Evolutionary conservation across 345 rosid species (phyloP).

Genomic region (Eucalyptus erythrocorys): DNA sequence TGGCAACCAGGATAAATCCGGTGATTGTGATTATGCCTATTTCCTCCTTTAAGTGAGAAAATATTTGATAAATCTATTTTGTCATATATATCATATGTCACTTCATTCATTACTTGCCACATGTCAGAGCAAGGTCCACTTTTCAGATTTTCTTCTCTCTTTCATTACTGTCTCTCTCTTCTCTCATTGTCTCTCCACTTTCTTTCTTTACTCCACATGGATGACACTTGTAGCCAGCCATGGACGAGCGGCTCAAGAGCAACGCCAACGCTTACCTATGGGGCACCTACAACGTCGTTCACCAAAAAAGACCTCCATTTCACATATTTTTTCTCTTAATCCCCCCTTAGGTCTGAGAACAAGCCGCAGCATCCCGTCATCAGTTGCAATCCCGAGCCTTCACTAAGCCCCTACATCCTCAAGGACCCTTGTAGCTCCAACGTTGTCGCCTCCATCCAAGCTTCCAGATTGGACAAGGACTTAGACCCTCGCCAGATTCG

Average conservation of each 20-base stretch:
- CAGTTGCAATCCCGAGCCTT: neutral
- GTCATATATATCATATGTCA: neutral
- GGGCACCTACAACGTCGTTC: neutral
- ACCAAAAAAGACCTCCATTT: neutral
- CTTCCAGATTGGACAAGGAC: neutral
- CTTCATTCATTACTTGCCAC: neutral
- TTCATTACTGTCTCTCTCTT: neutral
- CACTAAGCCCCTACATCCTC: neutral
- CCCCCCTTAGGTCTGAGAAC: neutral
- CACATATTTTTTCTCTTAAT: too few relatives aligned
- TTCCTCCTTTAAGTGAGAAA: neutral
- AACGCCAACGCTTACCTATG: neutral
- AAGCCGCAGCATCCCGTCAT: neutral
- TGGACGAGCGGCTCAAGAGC: neutral
- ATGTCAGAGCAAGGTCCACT: neutral
- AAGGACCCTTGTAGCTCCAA: neutral
- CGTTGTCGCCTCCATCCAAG: neutral
- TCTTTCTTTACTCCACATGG: neutral
- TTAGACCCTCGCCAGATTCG: neutral
- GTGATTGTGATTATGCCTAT: too few relatives aligned
- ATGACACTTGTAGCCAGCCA: neutral
- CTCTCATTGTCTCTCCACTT: neutral
- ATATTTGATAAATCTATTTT: neutral
- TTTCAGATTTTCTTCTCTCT: too few relatives aligned
- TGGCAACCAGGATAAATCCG: too few relatives aligned